phyloP scores from a whole-genome alignment of 768 basidiomycete species.

The Auriculariales sp. region DNA sequence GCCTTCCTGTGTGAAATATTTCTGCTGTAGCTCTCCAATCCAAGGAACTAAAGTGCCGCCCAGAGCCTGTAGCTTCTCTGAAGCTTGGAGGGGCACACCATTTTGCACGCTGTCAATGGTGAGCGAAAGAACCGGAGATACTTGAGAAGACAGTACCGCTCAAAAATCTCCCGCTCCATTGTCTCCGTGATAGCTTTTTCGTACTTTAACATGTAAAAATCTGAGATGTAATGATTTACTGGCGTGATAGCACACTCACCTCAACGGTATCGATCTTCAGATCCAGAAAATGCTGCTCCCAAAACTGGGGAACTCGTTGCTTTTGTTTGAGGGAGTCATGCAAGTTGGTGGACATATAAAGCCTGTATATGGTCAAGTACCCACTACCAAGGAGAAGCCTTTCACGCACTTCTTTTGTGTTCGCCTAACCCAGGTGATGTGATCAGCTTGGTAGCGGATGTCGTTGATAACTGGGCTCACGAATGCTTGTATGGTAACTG shows the following conservation, averaged over 20 bases:
- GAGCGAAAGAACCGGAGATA: neutral
- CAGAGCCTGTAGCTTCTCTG: neutral
- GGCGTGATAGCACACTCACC: no score
- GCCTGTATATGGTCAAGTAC: neutral
- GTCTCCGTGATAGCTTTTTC: neutral
- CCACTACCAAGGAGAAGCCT: neutral
- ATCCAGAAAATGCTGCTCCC: neutral
- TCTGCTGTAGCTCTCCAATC: neutral
- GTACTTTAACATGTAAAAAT: neutral
- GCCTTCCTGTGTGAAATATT: neutral
- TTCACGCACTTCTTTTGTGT: no score
- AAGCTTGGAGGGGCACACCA: neutral
- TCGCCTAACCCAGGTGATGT: no score
- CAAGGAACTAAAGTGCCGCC: neutral
- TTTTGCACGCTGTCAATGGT: neutral
- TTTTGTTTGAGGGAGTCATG: neutral
- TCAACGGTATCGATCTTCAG: neutral
- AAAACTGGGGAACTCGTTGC: neutral
- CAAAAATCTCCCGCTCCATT: neutral
- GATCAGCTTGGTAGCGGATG: no score
- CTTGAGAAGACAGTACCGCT: no score
- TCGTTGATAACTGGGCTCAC: no score
- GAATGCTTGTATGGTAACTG: no score
- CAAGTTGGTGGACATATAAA: neutral
- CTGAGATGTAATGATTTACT: neutral